Evolutionary conservation across 169 alveolate species (phyloP).

Genomic region (Babesia ovis): DNA sequence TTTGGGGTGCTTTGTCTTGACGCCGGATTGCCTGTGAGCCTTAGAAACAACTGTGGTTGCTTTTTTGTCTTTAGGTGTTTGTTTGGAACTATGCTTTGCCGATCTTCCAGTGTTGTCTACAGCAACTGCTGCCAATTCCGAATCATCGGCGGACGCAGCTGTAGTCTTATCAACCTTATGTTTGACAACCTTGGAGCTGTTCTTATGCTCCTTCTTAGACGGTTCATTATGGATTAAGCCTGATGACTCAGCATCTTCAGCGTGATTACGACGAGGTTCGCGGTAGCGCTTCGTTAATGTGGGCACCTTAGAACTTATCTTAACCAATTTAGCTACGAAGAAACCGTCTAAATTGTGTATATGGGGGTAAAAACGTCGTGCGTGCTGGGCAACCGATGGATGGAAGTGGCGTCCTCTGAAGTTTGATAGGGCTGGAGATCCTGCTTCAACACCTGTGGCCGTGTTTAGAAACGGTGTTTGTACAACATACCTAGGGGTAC

Average conservation of each 20-base stretch:
- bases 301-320: constrained; percentile 26
- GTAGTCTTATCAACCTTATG: too few species aligned
- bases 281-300: constrained; percentile 33
- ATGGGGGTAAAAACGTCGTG: constrained; percentile 94
- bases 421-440: constrained; percentile 90
- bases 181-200: not conserved
- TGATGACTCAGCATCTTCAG: not conserved
- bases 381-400: constrained; percentile 78
- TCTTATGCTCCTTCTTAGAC: not conserved
- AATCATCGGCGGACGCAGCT: too few species aligned
- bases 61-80: too few species aligned
- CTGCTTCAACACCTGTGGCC: constrained; percentile 78
- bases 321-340: constrained; percentile 91
- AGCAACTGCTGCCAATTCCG: too few species aligned
- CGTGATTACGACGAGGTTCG: not conserved
- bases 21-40: too few species aligned
- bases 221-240: not conserved
- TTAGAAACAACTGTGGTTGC: too few species aligned
- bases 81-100: too few species aligned
- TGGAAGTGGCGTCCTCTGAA: constrained; percentile 90
- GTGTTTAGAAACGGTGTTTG: not conserved
- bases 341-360: constrained; percentile 96
- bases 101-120: too few species aligned
- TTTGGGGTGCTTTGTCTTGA: not conserved
- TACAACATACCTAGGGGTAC: constrained; percentile 51